Conservation (phyloP, 208 protist genomes). For the Leishmania braziliensis region DNA sequence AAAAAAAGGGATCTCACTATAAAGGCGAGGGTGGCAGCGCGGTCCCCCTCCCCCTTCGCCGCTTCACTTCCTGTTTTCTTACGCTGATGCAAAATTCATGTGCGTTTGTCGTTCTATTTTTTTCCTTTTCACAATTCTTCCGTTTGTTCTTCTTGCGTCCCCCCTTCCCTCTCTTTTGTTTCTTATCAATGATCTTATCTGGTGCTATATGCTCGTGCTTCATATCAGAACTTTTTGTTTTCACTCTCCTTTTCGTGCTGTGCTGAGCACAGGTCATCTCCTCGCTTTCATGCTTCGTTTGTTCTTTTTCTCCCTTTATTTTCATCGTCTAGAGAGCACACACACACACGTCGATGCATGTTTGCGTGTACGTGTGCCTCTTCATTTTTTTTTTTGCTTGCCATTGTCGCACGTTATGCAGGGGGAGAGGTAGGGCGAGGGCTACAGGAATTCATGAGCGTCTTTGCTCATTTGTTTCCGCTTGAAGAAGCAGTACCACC, state of each 20-base stretch:
- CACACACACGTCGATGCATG: not conserved
- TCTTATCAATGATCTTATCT: not conserved
- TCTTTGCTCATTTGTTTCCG: not conserved
- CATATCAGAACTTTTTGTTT: not conserved
- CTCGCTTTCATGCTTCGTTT: not conserved
- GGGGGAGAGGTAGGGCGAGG: not conserved
- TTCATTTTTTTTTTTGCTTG: not conserved
- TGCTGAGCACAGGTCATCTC: not conserved
- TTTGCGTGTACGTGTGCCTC: not conserved
- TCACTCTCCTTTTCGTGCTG: not conserved
- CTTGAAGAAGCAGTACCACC: not conserved
- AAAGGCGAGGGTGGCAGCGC: not conserved
- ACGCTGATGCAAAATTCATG: not conserved
- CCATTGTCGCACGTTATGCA: not conserved
- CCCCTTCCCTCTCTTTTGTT: not conserved
- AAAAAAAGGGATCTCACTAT: not conserved
- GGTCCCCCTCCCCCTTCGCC: not conserved
- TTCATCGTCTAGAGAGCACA: not conserved
- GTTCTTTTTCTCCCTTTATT: not conserved
- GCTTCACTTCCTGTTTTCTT: not conserved
- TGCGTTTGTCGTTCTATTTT: not conserved
- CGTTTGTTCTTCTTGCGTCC: not conserved
- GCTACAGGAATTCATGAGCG: not conserved
- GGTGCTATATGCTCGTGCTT: not conserved
- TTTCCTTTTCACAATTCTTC: not conserved